Conservation (phyloP, 2,329 filamentous ascomycete genomes). For the Polychaeton citri region DNA sequence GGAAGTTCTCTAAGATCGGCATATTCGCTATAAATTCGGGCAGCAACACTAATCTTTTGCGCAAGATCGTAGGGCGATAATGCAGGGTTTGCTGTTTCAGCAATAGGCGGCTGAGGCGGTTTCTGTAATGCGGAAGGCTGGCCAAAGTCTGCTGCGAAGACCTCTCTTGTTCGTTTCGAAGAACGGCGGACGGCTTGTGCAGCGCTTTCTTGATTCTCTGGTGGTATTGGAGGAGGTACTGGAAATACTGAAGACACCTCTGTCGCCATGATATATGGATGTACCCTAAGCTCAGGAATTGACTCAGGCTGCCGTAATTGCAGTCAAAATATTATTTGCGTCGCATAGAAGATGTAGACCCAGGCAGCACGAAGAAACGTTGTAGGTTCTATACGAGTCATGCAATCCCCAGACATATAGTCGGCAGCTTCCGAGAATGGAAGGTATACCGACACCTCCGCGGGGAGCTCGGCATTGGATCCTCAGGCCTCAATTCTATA, state of each 20-base stretch:
- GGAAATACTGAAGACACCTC: too few species aligned
- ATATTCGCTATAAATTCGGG: constrained; percentile 61
- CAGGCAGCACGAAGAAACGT: too few species aligned
- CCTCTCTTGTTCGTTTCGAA: constrained; percentile 40
- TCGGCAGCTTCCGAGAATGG: not conserved
- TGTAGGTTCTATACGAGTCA: too few species aligned
- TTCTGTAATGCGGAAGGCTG: constrained; percentile 29
- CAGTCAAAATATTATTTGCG: too few species aligned
- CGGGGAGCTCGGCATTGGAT: not conserved
- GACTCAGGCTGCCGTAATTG: too few species aligned
- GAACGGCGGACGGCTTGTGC: constrained; percentile 28
- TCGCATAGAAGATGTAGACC: too few species aligned
- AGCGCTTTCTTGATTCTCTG: constrained; percentile 11
- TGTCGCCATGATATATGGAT: too few species aligned
- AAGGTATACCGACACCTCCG: not conserved
- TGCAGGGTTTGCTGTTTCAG: constrained; percentile 26
- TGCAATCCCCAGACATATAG: not conserved
- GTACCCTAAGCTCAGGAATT: too few species aligned
- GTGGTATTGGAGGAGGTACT: too few species aligned
- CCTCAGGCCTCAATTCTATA: too few species aligned
- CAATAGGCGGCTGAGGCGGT: constrained; percentile 26
- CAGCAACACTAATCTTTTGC: constrained; percentile 35
- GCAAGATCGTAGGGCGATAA: constrained; percentile 28
- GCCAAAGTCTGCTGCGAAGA: constrained; percentile 41
- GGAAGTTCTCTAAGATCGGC: constrained; percentile 64